Percentiles rank a stretch among this genome's conserved stretches.
Evolutionary conservation across 768 basidiomycete species (phyloP).

Genomic region (Antrodiella citrinella): DNA sequence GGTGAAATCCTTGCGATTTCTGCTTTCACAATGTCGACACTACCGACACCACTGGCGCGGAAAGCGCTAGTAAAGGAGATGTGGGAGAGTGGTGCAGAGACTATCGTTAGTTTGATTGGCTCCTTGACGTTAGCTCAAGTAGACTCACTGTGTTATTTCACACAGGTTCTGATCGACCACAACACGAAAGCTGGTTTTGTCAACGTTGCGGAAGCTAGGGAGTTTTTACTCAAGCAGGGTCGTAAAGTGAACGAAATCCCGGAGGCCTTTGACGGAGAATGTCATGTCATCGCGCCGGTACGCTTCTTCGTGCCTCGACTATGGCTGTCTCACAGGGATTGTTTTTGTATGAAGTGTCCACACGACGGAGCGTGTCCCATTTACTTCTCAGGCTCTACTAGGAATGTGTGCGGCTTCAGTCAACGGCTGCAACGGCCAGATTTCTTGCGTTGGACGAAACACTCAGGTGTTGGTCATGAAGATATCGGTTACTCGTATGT

Average conservation of each 20-base stretch:
- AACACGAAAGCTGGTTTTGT: slow-evolving; percentile 70
- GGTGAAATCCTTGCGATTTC: slow-evolving; percentile 67
- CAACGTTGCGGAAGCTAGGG: slow-evolving; percentile 68
- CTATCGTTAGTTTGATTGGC: slow-evolving; percentile 48
- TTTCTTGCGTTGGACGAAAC: slow-evolving; percentile 84
- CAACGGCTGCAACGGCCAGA: slow-evolving; percentile 83
- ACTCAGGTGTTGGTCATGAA: slow-evolving; percentile 77
- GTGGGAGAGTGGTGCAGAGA: slow-evolving; percentile 87
- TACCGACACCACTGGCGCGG: slow-evolving; percentile 51
- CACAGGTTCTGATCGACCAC: slow-evolving; percentile 81
- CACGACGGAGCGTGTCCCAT: slow-evolving; percentile 86
- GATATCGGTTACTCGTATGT: slow-evolving; percentile 88
- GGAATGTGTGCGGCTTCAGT: slow-evolving; percentile 70
- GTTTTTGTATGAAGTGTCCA: slow-evolving; percentile 55
- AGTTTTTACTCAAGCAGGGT: slow-evolving; percentile 60
- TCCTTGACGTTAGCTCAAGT: slow-evolving; percentile 5
- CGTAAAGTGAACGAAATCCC: slow-evolving; percentile 47
- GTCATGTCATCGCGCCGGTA: slow-evolving; percentile 87
- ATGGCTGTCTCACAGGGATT: slow-evolving; percentile 1
- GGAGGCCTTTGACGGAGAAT: slow-evolving; percentile 34
- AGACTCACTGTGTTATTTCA: slow-evolving; percentile 2
- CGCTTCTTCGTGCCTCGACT: slow-evolving; percentile 21
- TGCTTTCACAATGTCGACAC: slow-evolving; percentile 77
- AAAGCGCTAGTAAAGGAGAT: slow-evolving; percentile 71
- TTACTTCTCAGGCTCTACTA: slow-evolving; percentile 40